Evolutionary conservation across 1,139 yeast genomes (phyloP).

Genomic region (Candida pseudocylindracea): DNA sequence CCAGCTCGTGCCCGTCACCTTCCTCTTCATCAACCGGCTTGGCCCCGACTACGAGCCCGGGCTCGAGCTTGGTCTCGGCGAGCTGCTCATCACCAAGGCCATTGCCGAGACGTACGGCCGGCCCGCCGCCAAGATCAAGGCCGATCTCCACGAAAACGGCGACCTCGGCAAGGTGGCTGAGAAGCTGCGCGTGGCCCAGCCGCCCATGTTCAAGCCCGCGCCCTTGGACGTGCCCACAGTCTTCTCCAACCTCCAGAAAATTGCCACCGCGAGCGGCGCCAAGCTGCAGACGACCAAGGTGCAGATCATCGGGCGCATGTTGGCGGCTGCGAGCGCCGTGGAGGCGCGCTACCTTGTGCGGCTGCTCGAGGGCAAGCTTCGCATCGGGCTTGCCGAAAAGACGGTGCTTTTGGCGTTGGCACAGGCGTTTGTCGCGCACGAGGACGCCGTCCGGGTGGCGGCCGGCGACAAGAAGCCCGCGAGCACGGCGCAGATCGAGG

Average conservation of each 20-base stretch:
- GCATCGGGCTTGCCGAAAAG: conserved; percentile 90
- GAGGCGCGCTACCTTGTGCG: conserved; percentile 86
- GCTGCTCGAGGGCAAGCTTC: conserved; percentile 74
- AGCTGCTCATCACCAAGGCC: conserved; percentile 68
- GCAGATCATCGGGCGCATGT: conserved; percentile 54
- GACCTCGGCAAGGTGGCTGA: conserved; percentile 85
- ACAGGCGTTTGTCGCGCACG: conserved; percentile 56
- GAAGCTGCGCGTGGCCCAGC: conserved; percentile 63
- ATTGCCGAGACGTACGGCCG: conserved; percentile 83
- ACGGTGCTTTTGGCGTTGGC: conserved; percentile 70
- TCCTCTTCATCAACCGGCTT: conserved; percentile 64
- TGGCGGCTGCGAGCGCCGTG: conserved; percentile 51
- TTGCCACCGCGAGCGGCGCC: conserved; percentile 66
- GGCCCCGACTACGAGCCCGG: conserved; percentile 93
- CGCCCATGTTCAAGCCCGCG: conserved; percentile 84
- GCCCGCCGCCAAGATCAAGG: conserved; percentile 41
- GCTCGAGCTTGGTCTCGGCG: conserved; percentile 82
- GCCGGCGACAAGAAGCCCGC: neutral
- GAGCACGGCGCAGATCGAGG: conserved; percentile 7
- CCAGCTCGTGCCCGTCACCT: conserved; percentile 48
- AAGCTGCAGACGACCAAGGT: conserved; percentile 67
- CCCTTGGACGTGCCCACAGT: conserved; percentile 56
- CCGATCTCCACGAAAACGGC: conserved; percentile 60
- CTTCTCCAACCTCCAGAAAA: conserved; percentile 48
- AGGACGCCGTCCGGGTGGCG: conserved; percentile 6